These are phyloP conservation scores for Decorospora gaudefroyi DNA, from an alignment of 2,329 filamentous ascomycete genomes.

Conservation along the genomic window DNA sequence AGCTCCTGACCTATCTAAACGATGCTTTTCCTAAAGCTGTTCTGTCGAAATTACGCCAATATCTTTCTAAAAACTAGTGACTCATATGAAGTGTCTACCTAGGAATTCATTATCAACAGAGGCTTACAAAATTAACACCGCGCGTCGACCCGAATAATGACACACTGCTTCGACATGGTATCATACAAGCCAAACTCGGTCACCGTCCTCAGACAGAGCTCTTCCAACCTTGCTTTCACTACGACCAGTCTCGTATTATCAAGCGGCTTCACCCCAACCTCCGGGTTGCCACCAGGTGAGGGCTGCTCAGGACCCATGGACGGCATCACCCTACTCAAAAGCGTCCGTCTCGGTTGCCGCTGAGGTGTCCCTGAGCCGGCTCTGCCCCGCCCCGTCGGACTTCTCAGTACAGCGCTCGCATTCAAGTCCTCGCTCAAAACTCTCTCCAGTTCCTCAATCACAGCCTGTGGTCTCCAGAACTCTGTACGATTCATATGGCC, in stretches of 20 bases:
- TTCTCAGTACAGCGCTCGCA: conserved; percentile 19
- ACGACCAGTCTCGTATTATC: conserved; percentile 27
- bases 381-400: conserved; percentile 2
- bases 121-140: conserved; percentile 27
- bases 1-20: too few species aligned
- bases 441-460: conserved; percentile 49
- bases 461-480: conserved; percentile 52
- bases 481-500: conserved; percentile 49
- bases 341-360: conserved; percentile 18
- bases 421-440: conserved; percentile 42
- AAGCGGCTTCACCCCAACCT: conserved; percentile 23
- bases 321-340: conserved; percentile 34
- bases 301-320: conserved; percentile 27
- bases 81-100: too few species aligned
- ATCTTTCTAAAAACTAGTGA: too few species aligned
- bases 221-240: conserved; percentile 38
- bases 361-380: conserved; percentile 1
- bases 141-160: conserved; percentile 40
- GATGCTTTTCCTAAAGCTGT: too few species aligned
- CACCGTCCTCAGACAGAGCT: conserved; percentile 41
- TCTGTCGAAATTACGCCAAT: too few species aligned
- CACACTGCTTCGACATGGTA: conserved; percentile 43
- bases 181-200: conserved; percentile 46
- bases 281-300: conserved; percentile 25
- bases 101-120: background rate